Percentiles rank a stretch among this genome's conserved stretches.
Conservation (phyloP, 129 eudicot genomes). For the Flaveria bidentis region DNA sequence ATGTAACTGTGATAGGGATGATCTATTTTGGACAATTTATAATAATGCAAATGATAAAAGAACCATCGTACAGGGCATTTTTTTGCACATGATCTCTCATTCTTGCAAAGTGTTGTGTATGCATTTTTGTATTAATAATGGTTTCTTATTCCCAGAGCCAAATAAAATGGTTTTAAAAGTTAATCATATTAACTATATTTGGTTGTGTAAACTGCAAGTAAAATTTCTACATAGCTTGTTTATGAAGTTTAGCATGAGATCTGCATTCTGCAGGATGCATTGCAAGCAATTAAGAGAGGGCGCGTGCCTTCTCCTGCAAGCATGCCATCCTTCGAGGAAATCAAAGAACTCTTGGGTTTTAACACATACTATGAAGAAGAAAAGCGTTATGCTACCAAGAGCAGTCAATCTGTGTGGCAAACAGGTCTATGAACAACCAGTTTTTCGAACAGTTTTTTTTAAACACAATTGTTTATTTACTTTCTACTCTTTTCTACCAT, state of each 20-base stretch:
- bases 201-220: not conserved
- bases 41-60: not conserved
- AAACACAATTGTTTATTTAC: not conserved
- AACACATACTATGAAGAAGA: slow-evolving; percentile 83
- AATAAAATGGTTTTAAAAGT: not conserved
- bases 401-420: slow-evolving; percentile 43
- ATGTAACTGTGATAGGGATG: not conserved
- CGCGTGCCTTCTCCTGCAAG: slow-evolving; percentile 91
- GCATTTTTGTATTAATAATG: not conserved
- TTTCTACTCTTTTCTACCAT: slow-evolving; percentile 19
- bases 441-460: slow-evolving; percentile 2
- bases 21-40: not conserved
- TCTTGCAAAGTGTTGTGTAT: slow-evolving; percentile 3
- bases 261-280: slow-evolving; percentile 80
- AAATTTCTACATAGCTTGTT: not conserved
- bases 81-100: not conserved
- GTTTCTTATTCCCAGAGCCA: not conserved
- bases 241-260: slow-evolving; percentile 19
- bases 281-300: slow-evolving; percentile 78
- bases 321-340: slow-evolving; percentile 95
- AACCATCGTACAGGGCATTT: not conserved
- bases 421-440: slow-evolving; percentile 44
- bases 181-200: not conserved
- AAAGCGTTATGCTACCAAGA: slow-evolving; percentile 57
- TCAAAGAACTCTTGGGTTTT: slow-evolving; percentile 82